Conservation (phyloP, 768 basidiomycete species). For the Cubamyces sp. region DNA sequence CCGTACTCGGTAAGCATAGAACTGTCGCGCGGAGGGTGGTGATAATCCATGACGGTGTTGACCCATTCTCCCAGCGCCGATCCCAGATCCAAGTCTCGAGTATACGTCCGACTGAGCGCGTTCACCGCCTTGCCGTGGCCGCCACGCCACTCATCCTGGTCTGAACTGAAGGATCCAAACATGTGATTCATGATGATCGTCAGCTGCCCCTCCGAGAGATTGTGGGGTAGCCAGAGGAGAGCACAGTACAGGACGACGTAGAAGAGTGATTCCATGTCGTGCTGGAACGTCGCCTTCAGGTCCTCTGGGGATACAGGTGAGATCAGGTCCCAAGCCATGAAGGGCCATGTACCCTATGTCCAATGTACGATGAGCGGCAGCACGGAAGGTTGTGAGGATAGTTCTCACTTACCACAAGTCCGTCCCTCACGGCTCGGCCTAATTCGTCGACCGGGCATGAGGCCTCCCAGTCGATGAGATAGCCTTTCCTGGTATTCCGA, state of each 20-base stretch:
- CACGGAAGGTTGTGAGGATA: not conserved
- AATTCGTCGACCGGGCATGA: not conserved
- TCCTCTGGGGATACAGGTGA: not conserved
- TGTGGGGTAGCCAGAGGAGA: slow-evolving; percentile 5
- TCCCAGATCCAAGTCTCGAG: too few relatives aligned
- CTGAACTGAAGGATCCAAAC: too few relatives aligned
- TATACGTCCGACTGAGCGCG: too few relatives aligned
- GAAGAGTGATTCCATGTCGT: slow-evolving; percentile 22
- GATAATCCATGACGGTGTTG: too few relatives aligned
- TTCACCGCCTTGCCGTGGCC: too few relatives aligned
- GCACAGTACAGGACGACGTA: slow-evolving; percentile 17
- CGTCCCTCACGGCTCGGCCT: not conserved
- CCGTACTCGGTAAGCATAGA: too few relatives aligned
- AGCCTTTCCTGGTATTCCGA: not conserved
- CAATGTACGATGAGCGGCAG: not conserved
- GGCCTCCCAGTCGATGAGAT: slow-evolving; percentile 19
- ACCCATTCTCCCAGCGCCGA: too few relatives aligned
- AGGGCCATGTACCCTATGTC: not conserved
- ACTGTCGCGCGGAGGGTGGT: too few relatives aligned
- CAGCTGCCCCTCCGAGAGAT: not conserved
- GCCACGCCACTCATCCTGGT: too few relatives aligned
- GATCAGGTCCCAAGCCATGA: not conserved
- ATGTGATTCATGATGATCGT: too few relatives aligned
- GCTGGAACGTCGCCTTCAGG: not conserved
- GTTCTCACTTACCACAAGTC: not conserved